Base-by-base conservation (phyloP, 345 rosid genomes). In the Leavenworthia alabamica region DNA sequence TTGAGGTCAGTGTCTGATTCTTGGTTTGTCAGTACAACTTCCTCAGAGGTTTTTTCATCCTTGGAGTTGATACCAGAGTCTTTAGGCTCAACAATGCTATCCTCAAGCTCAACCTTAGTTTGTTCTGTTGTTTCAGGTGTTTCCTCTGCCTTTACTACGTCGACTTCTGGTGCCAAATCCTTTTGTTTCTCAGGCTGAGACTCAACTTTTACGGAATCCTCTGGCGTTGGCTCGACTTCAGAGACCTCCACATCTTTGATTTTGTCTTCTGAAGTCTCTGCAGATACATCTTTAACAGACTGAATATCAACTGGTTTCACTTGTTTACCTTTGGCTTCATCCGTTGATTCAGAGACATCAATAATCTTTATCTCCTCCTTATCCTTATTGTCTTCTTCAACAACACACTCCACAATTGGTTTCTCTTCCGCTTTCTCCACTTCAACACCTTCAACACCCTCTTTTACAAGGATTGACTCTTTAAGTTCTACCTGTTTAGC, bases 271-370 rank as follows among this genome's bases (percentile, higher is more conserved):
- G n/a, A n/a, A n/a, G n/a, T n/a, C n/a, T n/a, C n/a, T 44, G 19
- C 26, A 26, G 68, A 19, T 46, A 53, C 50, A 27, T 62, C 57
- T 46, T n/a, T 54, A 46, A 37, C 62, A 54, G 26, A 3, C 46
- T 61, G 56, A 36, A 28, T 33, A 70, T 53, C 68, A 70, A 70
- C 44, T 53, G 55, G 56, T 46, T 62, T 68, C 28, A 54, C 57
- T 35, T 36, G 43, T 69, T 62, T 61, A 11, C 26, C 62, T n/a
- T 24, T 20, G 7, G 43, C 50, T 53, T 37, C 68, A 54, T 32
- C 36, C 8, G 28, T 37, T 52, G 56, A 35, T 35, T 68, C 62
- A 26, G 67, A 16, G 8, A 52, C 54, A 32, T 44, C 56, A 43
- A 44, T 42, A 4, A 61, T 20, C 50, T 60, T 59, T 0, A 1